Evolutionary conservation across 306 rosid species (phyloP), one percentile per base, ranked within the genome.

Genomic region (Sphenostylis stenocarpa): DNA sequence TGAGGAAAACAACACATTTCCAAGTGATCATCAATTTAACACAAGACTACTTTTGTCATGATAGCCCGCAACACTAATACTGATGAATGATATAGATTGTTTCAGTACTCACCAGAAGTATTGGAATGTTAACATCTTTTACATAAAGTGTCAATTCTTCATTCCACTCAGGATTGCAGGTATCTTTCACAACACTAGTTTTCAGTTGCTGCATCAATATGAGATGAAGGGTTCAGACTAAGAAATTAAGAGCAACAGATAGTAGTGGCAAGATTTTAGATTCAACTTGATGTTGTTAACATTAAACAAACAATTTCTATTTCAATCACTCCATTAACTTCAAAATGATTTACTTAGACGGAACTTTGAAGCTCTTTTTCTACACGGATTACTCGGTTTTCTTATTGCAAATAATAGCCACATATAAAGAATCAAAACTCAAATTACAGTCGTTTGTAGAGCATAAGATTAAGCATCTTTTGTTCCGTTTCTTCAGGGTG

Each of bases 81-180:
- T 24, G n/a, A 65, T 31, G 49, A 9, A 61, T 55, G 38, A 19
- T 12, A 19, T 7, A 2, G 36, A 34, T 6, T 7, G 24, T 67
- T 68, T 51, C 41, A 15, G 34, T 52, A 73, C 93, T 82, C 62
- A 90, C 97, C 31, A 92, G 57, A 51, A 36, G 63, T 64, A 95
- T 82, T 7, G 90, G 89, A 57, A 57, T 52, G 51, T 83, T 79
- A 34, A 90, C 11, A 81, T 87, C 61, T 2, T 33, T 48, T 9
- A 92, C 33, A 14, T 76, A 86, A 41, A 95, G 87, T 4, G 97
- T 92, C 85, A 92, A 55, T 53, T 92, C 96, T 67, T 90, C 92
- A 48, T 95, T 87, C 99, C 97, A 95, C 81, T 83, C 88, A 0
- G 97, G 99, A 74, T 92, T 89, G 33, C 85, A 82, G 75, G 66